These are phyloP conservation scores for Penicillium rolfsii DNA, from an alignment of 2,329 filamentous ascomycete genomes.

Conservation along the genomic window DNA sequence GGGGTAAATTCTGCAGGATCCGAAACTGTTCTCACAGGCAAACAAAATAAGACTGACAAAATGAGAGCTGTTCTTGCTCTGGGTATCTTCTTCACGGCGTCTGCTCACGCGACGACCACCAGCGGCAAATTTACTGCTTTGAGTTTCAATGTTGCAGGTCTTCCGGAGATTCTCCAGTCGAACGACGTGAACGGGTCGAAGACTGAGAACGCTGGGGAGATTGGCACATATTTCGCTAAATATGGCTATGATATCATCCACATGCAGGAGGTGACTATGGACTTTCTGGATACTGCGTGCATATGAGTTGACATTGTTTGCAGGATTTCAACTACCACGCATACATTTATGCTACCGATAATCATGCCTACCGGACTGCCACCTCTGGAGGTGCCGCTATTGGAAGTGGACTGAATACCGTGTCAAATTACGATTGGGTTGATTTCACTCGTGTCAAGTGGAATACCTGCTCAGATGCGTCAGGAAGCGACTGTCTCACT, in stretches of 20 bases:
- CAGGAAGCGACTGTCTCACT: slow-evolving; percentile 64
- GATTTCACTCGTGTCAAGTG: slow-evolving; percentile 63
- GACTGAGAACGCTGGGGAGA: slow-evolving; percentile 58
- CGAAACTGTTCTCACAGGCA: background rate
- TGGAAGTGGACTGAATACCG: slow-evolving; percentile 66
- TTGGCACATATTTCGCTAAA: slow-evolving; percentile 60
- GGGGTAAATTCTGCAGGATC: background rate
- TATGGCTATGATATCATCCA: slow-evolving; percentile 66
- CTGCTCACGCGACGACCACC: slow-evolving; percentile 28
- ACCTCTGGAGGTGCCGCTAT: slow-evolving; percentile 68
- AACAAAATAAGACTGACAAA: background rate
- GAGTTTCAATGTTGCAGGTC: slow-evolving; percentile 64
- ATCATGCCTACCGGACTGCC: slow-evolving; percentile 58
- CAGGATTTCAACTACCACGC: slow-evolving; percentile 70
- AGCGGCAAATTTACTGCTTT: slow-evolving; percentile 56
- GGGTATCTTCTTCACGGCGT: slow-evolving; percentile 9
- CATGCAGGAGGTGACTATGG: slow-evolving; percentile 59
- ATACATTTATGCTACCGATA: slow-evolving; percentile 60
- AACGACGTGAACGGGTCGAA: slow-evolving; percentile 68
- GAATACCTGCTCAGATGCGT: slow-evolving; percentile 55
- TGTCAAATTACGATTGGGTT: slow-evolving; percentile 62
- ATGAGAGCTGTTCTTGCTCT: slow-evolving; percentile 14
- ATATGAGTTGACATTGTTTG: background rate
- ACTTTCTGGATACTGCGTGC: background rate
- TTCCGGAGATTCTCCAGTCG: slow-evolving; percentile 57